A percentile compares a stretch with the other conserved stretches of the same genome.
phyloP scores from a whole-genome alignment of 139 green algal genomes.

The Raphidocelis subcapitata region DNA sequence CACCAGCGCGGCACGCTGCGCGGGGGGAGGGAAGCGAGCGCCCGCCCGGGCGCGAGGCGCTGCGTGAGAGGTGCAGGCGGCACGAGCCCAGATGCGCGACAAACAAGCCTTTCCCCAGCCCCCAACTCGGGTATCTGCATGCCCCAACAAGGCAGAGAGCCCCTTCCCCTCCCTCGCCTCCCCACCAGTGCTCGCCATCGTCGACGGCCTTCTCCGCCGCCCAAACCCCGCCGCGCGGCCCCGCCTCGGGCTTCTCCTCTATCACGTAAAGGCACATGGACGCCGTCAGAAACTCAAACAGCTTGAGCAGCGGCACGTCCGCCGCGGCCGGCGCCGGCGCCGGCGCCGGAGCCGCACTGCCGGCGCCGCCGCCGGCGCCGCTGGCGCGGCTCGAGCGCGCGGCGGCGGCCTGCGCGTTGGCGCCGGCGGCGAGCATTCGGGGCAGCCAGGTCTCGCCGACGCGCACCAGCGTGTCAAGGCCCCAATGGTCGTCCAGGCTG shows the following conservation, averaged over 20 bases:
- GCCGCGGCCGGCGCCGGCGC: conserved; percentile 31
- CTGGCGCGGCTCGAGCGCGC: background rate
- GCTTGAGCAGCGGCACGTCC: conserved; percentile 72
- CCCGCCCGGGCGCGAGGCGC: background rate
- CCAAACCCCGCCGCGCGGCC: conserved; percentile 24
- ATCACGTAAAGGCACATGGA: conserved; percentile 80
- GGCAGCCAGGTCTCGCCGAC: conserved; percentile 76
- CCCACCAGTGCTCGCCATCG: too few relatives aligned
- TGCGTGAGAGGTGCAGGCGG: too few relatives aligned
- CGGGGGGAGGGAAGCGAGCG: background rate
- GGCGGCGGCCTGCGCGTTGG: too few relatives aligned
- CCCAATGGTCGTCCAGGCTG: conserved; percentile 67
- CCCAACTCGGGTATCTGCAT: too few relatives aligned
- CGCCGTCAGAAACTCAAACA: conserved; percentile 83
- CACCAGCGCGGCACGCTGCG: conserved; percentile 55
- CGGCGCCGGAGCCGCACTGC: background rate
- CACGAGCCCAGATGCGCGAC: too few relatives aligned
- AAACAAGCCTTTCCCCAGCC: too few relatives aligned
- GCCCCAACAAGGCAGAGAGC: too few relatives aligned
- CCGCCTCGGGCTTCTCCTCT: conserved; percentile 47
- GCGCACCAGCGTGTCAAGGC: conserved; percentile 66
- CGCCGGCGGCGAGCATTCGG: conserved; percentile 43
- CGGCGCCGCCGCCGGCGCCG: background rate
- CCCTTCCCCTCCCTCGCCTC: too few relatives aligned
- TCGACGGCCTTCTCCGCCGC: too few relatives aligned